Evolutionary conservation across 257 asterid species (phyloP).

Genomic region (Capsicum baccatum): DNA sequence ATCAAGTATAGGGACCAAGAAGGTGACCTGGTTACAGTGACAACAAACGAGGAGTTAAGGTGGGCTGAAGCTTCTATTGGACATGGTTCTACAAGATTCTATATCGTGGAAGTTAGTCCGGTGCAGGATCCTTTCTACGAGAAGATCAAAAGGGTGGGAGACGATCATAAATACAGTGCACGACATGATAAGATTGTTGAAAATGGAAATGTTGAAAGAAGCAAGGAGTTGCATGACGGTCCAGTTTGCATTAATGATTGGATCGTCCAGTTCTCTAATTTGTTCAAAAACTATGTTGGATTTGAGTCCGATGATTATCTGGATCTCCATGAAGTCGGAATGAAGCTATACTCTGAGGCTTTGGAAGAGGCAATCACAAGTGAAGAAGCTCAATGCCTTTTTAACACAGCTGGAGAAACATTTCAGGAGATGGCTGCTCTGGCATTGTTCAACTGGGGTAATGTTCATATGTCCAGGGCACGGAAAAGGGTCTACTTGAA

Average conservation of each 20-base stretch:
- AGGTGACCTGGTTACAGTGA: slow-evolving; percentile 88
- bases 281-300: slow-evolving; percentile 74
- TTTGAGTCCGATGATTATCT: slow-evolving; percentile 72
- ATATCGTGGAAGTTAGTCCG: slow-evolving; percentile 66
- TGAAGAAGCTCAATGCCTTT: slow-evolving; percentile 80
- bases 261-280: slow-evolving; percentile 75
- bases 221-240: slow-evolving; percentile 40
- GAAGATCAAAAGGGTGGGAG: slow-evolving; percentile 41
- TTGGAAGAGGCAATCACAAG: slow-evolving; percentile 81
- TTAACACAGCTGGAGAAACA: slow-evolving; percentile 65
- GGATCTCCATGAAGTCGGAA: slow-evolving; percentile 76
- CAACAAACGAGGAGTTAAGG: slow-evolving; percentile 74
- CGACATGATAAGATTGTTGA: slow-evolving; percentile 34
- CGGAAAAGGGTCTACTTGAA: slow-evolving; percentile 62
- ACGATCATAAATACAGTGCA: slow-evolving; percentile 20
- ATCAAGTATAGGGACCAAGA: slow-evolving; percentile 86
- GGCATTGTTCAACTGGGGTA: slow-evolving; percentile 89
- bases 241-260: slow-evolving; percentile 73
- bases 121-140: slow-evolving; percentile 68
- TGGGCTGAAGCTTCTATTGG: slow-evolving; percentile 77
- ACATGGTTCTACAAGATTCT: slow-evolving; percentile 67
- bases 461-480: slow-evolving; percentile 81
- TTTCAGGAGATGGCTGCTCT: slow-evolving; percentile 88
- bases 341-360: slow-evolving; percentile 77
- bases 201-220: slow-evolving; percentile 48